These are phyloP conservation scores for Sequoia sempervirens DNA, from an alignment of 75 land plant genomes.

Conservation along the genomic window DNA sequence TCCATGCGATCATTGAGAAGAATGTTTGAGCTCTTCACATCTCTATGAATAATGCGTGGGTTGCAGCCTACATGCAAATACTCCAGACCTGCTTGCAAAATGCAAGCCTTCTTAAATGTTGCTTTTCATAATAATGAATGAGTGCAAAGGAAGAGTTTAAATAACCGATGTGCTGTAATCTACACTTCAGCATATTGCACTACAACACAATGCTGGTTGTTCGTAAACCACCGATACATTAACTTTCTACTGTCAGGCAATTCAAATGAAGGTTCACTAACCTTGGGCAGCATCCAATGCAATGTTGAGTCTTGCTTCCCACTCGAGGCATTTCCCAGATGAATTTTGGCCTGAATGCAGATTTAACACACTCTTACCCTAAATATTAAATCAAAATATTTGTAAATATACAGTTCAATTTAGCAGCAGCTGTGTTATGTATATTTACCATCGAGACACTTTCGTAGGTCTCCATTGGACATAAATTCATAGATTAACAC, in stretches of 20 bases:
- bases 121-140: too few relatives aligned
- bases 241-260: too few relatives aligned
- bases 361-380: neutral
- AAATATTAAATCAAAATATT: too few relatives aligned
- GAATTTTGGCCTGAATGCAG: neutral
- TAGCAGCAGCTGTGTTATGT: neutral
- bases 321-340: neutral
- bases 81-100: constrained; percentile 14
- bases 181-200: too few relatives aligned
- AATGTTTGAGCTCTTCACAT: constrained; percentile 27
- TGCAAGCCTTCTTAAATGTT: too few relatives aligned
- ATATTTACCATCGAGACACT: neutral
- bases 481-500: neutral
- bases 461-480: neutral
- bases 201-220: too few relatives aligned
- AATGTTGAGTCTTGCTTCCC: neutral
- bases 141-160: too few relatives aligned
- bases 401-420: too few relatives aligned
- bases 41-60: constrained; percentile 28
- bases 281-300: neutral
- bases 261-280: neutral
- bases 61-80: constrained; percentile 21
- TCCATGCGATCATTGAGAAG: constrained; percentile 22
- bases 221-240: too few relatives aligned
- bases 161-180: too few relatives aligned